These are phyloP conservation scores for Melanopsichium pennsylvanicum DNA, from an alignment of 1,284 basidiomycete genomes.

Conservation along the genomic window DNA sequence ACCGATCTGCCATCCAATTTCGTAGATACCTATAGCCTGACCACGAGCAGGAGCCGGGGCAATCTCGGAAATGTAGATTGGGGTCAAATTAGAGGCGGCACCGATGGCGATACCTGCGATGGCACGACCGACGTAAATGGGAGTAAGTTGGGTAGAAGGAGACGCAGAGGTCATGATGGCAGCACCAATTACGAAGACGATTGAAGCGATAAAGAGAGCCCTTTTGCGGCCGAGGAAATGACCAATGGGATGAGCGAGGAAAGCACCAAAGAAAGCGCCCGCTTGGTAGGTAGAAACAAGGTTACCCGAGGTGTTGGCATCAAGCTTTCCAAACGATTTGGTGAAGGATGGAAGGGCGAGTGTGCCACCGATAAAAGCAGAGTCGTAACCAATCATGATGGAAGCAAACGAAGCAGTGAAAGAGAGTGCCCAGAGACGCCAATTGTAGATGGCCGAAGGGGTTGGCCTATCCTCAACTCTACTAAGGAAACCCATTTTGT, in stretches of 20 bases:
- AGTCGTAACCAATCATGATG: conserved; percentile 69
- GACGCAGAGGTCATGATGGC: conserved; percentile 52
- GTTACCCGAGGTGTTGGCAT: conserved; percentile 67
- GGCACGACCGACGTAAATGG: conserved; percentile 65
- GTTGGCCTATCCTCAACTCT: conserved; percentile 68
- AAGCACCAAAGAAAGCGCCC: conserved; percentile 61
- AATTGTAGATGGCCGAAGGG: conserved; percentile 70
- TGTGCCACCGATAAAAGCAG: conserved; percentile 69
- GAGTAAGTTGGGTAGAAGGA: conserved; percentile 33
- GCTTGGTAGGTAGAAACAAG: conserved; percentile 70
- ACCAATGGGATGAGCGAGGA: conserved; percentile 40
- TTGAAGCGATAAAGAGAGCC: conserved; percentile 44
- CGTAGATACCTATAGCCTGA: conserved; percentile 70
- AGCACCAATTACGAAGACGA: conserved; percentile 60
- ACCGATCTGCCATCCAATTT: conserved; percentile 68
- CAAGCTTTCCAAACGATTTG: conserved; percentile 66
- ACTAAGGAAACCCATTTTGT: conserved; percentile 31
- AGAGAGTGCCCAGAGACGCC: conserved; percentile 68
- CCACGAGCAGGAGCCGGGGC: conserved; percentile 69
- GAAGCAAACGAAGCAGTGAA: conserved; percentile 68
- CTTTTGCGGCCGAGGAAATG: conserved; percentile 37
- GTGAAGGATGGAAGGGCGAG: conserved; percentile 69
- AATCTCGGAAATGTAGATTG: conserved; percentile 66
- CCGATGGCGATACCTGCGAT: conserved; percentile 67
- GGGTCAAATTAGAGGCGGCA: conserved; percentile 61